Conservation (phyloP, 1,284 basidiomycete genomes). For the Trichosporon ovoides region DNA sequence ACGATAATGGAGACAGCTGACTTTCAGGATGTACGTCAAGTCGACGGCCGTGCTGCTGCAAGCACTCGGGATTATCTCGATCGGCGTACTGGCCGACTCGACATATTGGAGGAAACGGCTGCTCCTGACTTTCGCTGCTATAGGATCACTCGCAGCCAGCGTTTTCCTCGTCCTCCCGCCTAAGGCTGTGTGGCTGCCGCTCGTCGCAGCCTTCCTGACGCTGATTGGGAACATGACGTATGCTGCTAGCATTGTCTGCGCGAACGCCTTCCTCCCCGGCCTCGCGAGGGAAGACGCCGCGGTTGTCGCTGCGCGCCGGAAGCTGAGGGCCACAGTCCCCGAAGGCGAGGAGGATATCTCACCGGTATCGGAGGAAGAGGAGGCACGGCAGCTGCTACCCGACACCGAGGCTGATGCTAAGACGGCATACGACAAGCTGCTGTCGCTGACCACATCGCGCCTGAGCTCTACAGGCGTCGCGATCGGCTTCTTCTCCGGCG, state of each 20-base stretch:
- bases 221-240: slow-evolving; percentile 74
- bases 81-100: slow-evolving; percentile 80
- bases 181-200: slow-evolving; percentile 58
- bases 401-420: slow-evolving; percentile 6
- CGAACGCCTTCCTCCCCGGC: slow-evolving; percentile 79
- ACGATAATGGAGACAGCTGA: neutral
- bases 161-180: slow-evolving; percentile 70
- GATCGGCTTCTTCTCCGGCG: slow-evolving; percentile 65
- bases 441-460: slow-evolving; percentile 66
- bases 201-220: slow-evolving; percentile 61
- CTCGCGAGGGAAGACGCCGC: slow-evolving; percentile 60
- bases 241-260: slow-evolving; percentile 74
- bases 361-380: slow-evolving; percentile 13
- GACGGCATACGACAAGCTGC: slow-evolving; percentile 52
- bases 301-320: slow-evolving; percentile 51
- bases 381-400: slow-evolving; percentile 22
- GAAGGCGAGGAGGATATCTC: slow-evolving; percentile 3
- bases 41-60: slow-evolving; percentile 79
- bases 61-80: slow-evolving; percentile 81
- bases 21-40: slow-evolving; percentile 71
- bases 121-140: slow-evolving; percentile 64
- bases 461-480: slow-evolving; percentile 79
- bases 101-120: slow-evolving; percentile 71
- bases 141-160: slow-evolving; percentile 62
- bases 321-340: slow-evolving; percentile 1